phyloP scores from a whole-genome alignment of 768 basidiomycete genomes.

The Myochromella boudieri region DNA sequence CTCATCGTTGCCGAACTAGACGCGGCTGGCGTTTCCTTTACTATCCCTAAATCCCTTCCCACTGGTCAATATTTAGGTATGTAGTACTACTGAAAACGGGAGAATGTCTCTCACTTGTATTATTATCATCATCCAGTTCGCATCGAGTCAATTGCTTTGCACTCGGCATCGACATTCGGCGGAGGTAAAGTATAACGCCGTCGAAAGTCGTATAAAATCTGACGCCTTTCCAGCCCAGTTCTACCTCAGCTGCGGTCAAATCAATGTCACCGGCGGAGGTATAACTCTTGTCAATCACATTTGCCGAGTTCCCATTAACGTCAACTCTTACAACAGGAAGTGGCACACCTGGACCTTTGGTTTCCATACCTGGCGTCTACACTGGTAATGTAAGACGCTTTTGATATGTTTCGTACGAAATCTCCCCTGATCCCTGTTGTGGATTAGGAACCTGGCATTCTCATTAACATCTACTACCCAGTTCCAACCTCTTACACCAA shows the following conservation, averaged over 20 bases:
- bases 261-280: slow-evolving; percentile 41
- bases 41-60: slow-evolving; percentile 33
- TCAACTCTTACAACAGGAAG: slow-evolving; percentile 15
- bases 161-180: slow-evolving; percentile 30
- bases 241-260: slow-evolving; percentile 37
- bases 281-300: too few species aligned
- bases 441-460: slow-evolving; percentile 19
- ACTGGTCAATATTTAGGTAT: slow-evolving; percentile 33
- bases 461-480: slow-evolving; percentile 27
- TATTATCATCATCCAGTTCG: slow-evolving; percentile 21
- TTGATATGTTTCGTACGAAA: background rate
- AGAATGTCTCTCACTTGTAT: background rate
- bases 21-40: slow-evolving; percentile 30
- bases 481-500: slow-evolving; percentile 23
- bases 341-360: slow-evolving; percentile 24
- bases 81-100: background rate
- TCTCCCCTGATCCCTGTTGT: background rate
- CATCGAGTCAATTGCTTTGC: slow-evolving; percentile 40
- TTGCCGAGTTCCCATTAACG: too few species aligned
- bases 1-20: slow-evolving; percentile 4
- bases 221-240: slow-evolving; percentile 24
- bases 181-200: slow-evolving; percentile 25
- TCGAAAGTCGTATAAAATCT: slow-evolving; percentile 13
- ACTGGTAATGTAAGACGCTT: slow-evolving; percentile 21
- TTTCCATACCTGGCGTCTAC: slow-evolving; percentile 29